Percentiles rank a stretch among this genome's conserved stretches.
Conservation (phyloP, 176 grass and related monocot genomes). For the Eleusine indica region DNA sequence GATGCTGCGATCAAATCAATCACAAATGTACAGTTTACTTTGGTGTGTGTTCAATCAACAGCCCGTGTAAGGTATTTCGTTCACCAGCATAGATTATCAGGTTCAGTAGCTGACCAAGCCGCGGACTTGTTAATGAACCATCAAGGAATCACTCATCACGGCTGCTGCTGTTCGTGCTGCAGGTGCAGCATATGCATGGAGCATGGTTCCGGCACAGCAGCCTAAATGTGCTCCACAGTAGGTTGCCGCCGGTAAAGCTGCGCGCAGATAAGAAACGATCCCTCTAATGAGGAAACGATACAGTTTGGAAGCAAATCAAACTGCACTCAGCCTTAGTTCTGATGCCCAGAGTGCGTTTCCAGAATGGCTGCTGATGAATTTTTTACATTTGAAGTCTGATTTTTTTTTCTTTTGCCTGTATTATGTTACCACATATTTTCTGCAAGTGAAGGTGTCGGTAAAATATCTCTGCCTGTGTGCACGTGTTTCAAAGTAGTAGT, state of each 20-base stretch:
- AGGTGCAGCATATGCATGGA: background rate
- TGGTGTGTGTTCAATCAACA: too few species aligned
- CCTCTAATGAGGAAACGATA: too few species aligned
- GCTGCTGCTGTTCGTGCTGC: background rate
- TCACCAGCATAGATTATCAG: background rate
- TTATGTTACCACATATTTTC: background rate
- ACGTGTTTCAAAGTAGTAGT: too few species aligned
- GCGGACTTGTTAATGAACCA: background rate
- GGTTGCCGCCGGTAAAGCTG: conserved; percentile 5
- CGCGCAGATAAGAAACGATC: background rate
- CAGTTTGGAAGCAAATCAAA: too few species aligned
- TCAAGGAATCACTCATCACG: background rate
- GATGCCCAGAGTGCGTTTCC: too few species aligned
- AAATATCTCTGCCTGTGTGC: background rate
- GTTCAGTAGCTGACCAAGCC: background rate
- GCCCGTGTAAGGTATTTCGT: background rate
- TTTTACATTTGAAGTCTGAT: too few species aligned
- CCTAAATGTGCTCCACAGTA: background rate
- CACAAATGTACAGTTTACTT: background rate
- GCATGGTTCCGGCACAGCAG: background rate
- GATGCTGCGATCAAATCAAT: conserved; percentile 35
- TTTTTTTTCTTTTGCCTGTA: too few species aligned
- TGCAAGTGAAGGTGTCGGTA: background rate
- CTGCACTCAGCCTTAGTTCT: too few species aligned
- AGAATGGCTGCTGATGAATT: too few species aligned